Evolutionary conservation across 192 early-diverging fungal genomes (phyloP).

Genomic region (Dissophora ornata): DNA sequence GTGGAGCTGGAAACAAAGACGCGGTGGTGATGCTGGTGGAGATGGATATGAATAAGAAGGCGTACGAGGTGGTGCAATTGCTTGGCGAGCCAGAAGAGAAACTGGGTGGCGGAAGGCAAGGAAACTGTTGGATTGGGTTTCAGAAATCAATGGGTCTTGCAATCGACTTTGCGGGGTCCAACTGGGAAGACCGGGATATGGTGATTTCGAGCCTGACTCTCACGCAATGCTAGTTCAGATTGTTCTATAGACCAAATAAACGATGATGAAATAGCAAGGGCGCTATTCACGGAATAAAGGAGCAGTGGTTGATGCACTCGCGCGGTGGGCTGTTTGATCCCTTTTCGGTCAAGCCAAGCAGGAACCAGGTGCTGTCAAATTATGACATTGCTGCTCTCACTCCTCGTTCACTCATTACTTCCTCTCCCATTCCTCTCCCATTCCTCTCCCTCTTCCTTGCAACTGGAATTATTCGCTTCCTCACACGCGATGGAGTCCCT

Average conservation of each 20-base stretch:
- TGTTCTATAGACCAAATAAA: too few relatives aligned
- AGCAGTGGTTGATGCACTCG: too few relatives aligned
- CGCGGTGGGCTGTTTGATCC: too few relatives aligned
- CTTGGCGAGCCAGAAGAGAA: constrained; percentile 62
- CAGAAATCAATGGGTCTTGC: constrained; percentile 39
- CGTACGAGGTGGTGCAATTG: constrained; percentile 54
- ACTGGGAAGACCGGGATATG: constrained; percentile 65
- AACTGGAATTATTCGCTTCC: background rate
- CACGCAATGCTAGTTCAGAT: too few relatives aligned
- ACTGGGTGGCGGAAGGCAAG: constrained; percentile 53
- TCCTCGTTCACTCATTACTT: background rate
- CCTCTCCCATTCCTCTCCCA: background rate
- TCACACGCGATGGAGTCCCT: constrained; percentile 16
- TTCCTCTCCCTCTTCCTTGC: background rate
- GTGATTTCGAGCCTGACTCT: constrained; percentile 11
- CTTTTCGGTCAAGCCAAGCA: too few relatives aligned
- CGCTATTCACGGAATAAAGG: too few relatives aligned
- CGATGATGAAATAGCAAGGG: too few relatives aligned
- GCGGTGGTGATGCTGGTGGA: background rate
- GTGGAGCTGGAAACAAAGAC: background rate
- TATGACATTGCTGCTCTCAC: background rate
- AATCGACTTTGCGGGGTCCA: constrained; percentile 57
- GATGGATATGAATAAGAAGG: constrained; percentile 30
- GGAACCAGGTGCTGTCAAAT: too few relatives aligned
- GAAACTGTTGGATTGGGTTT: constrained; percentile 65